Base-by-base conservation (phyloP, 75 land plant genomes). In the Pinus taeda region DNA sequence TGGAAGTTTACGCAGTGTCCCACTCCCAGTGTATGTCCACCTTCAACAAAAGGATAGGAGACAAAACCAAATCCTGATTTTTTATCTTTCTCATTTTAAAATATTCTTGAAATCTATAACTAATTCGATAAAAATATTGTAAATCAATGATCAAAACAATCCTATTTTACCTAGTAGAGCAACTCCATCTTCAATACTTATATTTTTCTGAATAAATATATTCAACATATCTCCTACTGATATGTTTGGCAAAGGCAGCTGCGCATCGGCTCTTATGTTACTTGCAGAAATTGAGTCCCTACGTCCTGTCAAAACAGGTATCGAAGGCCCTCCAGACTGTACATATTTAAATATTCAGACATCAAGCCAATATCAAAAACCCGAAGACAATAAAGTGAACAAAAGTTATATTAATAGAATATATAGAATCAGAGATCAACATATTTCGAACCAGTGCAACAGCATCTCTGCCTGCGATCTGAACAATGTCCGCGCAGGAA, bases 21-120 rank as follows among this genome's bases (percentile, higher is more conserved):
- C 59, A 84, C 85, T 29, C 85, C 85, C 53, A 84, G 64, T 22
- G 85, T 84, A 49, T 84, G 85, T 17, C 78, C 85, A 20, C 85
- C 85, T 83, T 79, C 66, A 57, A 36, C 63, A 8, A 60, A 24
- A 26, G 26, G 26, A 26, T 26, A 26, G 26, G 0, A 26, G 26
- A 26, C 26, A 26, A 26, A 26, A 26, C 26, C 26, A 26, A 26
- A 26, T 26, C 26, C 0, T 26, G 26, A 26, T 26, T 26, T 26
- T 26, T 26, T 26, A 26, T 26, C 26, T 26, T n/a, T n/a, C n/a
- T n/a, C n/a, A n/a, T n/a, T n/a, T n/a, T n/a, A n/a, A n/a, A n/a
- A 26, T 26, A 26, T 26, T 26, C 26, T 0, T 26, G 26, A 26
- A 26, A 26, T 26, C 26, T 26, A 26, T 26, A 26, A 26, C 26